Conservation (phyloP, 257 asterid genomes). For the Mentha longifolia region DNA sequence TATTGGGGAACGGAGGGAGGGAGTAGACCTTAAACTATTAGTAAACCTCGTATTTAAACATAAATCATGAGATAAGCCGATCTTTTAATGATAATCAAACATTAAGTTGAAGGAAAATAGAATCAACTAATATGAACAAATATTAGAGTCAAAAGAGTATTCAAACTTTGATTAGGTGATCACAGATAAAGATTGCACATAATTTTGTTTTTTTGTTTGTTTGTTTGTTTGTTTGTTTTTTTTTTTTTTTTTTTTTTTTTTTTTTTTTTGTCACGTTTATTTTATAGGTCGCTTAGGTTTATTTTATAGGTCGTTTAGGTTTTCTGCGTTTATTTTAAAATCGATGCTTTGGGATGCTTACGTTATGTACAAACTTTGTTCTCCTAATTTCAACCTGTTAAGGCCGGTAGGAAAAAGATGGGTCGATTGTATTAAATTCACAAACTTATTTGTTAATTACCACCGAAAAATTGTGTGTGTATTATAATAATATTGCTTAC, state of each 20-base stretch:
- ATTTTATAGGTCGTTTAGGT: too few relatives aligned
- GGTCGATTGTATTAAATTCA: background rate
- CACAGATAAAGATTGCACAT: background rate
- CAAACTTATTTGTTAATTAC: background rate
- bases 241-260: background rate
- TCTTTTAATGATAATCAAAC: background rate
- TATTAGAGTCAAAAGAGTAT: slow-evolving; percentile 35
- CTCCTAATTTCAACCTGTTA: background rate
- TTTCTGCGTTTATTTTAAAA: background rate
- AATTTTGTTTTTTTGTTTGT: background rate
- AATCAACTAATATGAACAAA: slow-evolving; percentile 25
- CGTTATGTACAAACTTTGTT: background rate
- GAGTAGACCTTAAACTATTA: slow-evolving; percentile 37
- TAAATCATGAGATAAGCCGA: slow-evolving; percentile 15
- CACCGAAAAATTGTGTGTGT: background rate
- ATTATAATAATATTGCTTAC: background rate
- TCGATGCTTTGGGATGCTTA: background rate
- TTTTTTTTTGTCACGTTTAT: background rate
- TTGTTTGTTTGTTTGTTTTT: background rate
- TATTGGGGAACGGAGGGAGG: too few relatives aligned
- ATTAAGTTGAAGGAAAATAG: background rate
- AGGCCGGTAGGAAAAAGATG: background rate
- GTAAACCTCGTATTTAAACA: slow-evolving; percentile 30
- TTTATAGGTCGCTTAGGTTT: too few relatives aligned
- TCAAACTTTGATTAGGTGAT: slow-evolving; percentile 31